Conservation (phyloP, 148 eudicot species). For the Heliosperma pusillum region DNA sequence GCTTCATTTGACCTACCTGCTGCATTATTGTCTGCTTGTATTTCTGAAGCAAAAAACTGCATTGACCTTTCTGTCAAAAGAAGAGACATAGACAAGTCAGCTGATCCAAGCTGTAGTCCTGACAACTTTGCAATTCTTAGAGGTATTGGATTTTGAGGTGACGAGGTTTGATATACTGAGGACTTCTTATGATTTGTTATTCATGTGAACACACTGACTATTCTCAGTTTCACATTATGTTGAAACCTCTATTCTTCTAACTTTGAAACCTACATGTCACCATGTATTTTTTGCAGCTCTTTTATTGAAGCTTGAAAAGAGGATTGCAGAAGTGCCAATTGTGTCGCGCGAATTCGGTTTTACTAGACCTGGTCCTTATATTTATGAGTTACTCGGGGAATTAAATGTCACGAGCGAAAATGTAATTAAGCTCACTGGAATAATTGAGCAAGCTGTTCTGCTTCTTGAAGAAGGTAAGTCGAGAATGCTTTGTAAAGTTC, state of each 20-base stretch:
- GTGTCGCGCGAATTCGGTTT: slow-evolving; percentile 85
- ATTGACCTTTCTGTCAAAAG: slow-evolving; percentile 68
- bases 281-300: slow-evolving; percentile 54
- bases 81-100: slow-evolving; percentile 57
- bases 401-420: slow-evolving; percentile 67
- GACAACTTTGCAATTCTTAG: slow-evolving; percentile 93
- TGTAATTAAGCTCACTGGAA: slow-evolving; percentile 58
- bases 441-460: slow-evolving; percentile 68
- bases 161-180: slow-evolving; percentile 13
- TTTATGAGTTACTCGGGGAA: slow-evolving; percentile 79
- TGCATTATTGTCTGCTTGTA: slow-evolving; percentile 72
- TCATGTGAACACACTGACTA: background rate
- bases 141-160: slow-evolving; percentile 43
- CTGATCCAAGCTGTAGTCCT: slow-evolving; percentile 71
- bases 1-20: slow-evolving; percentile 93
- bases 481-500: background rate
- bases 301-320: slow-evolving; percentile 91
- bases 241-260: background rate
- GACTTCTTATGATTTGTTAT: slow-evolving; percentile 8
- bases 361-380: slow-evolving; percentile 91
- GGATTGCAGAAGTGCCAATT: slow-evolving; percentile 82
- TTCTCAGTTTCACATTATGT: background rate
- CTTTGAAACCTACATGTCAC: slow-evolving; percentile 1
- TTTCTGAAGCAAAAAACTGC: slow-evolving; percentile 85
- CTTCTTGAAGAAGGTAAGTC: slow-evolving; percentile 93